Base-by-base conservation (phyloP, 345 rosid genomes). In the Citrus glauca region DNA sequence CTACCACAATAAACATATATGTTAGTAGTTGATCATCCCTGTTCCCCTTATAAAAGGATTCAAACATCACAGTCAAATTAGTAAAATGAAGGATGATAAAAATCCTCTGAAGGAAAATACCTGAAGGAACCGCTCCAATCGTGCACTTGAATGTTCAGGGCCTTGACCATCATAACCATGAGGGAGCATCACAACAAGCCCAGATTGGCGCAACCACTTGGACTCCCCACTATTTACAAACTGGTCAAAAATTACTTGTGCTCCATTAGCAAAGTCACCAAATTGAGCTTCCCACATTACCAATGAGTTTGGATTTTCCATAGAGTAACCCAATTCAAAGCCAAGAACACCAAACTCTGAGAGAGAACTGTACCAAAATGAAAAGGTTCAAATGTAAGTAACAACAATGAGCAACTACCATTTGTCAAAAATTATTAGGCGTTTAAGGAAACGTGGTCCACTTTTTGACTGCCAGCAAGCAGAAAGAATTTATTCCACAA, bases 151-250 rank as follows among this genome's bases (percentile, higher is more conserved):
- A 85, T 92, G 95, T 82, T 91, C 97, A 80, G 97, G 97, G 57
- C 97, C 95, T 69, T 91, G 97, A 53, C 97, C 97, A 80, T 89
- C 95, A 82, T 91, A 92, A 66, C 93, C 97, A 80, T 88, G 97
- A 62, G 97, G 95, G 68, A 92, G 95, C 45, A 92, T 85, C 81
- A 91, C 57, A 50, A 91, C 97, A 77, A 92, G 95, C 72, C 97
- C 97, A 19, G 88, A 88, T 65, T 93, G 94, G 67, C 97, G 90
- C 73, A 93, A 76, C 97, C 97, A 93, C 79, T 93, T 93, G 35
- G 97, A 87, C 78, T 93, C 97, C 19, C 97, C 95, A 73, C 95
- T 86, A 80, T 95, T 91, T 78, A 93, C 9, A 79, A 93, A 92
- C 84, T 92, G 93, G 80, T 92, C 95, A 69, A 91, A 92, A 77